Conservation (phyloP, 192 early-diverging fungal species). For the Backusella westeae region DNA sequence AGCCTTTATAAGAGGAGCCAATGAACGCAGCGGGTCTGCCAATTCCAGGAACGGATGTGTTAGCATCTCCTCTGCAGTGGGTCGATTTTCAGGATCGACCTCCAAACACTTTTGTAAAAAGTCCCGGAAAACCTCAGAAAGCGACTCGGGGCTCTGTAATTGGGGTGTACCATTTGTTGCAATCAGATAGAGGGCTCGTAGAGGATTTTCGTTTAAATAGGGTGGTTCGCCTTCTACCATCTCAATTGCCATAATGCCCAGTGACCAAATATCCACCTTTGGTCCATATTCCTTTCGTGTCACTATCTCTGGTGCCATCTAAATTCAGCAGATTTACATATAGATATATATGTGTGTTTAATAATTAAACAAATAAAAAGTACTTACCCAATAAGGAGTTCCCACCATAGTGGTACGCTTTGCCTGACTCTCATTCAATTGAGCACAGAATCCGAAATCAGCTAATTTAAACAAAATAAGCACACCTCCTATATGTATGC, state of each 20-base stretch:
- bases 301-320: slow-evolving; percentile 97
- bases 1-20: slow-evolving; percentile 73
- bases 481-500: neutral
- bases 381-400: slow-evolving; percentile 81
- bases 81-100: slow-evolving; percentile 81
- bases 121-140: slow-evolving; percentile 73
- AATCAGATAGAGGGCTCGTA: slow-evolving; percentile 89
- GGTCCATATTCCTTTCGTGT: slow-evolving; percentile 87
- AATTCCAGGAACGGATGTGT: slow-evolving; percentile 83
- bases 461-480: slow-evolving; percentile 39
- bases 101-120: slow-evolving; percentile 82
- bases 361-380: neutral
- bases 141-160: slow-evolving; percentile 81
- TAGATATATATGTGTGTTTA: neutral
- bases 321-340: neutral
- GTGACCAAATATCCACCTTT: slow-evolving; percentile 95
- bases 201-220: slow-evolving; percentile 92
- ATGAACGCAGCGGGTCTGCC: slow-evolving; percentile 79
- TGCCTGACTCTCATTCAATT: slow-evolving; percentile 64
- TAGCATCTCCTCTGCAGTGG: slow-evolving; percentile 74
- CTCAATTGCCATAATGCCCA: slow-evolving; percentile 97
- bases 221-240: slow-evolving; percentile 98
- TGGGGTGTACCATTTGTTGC: slow-evolving; percentile 94
- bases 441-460: slow-evolving; percentile 88
- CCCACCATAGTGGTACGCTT: slow-evolving; percentile 86